Evolutionary conservation across 768 basidiomycete genomes (phyloP), one percentile per base, ranked within the genome.

Genomic region (Mycena capillaripes): DNA sequence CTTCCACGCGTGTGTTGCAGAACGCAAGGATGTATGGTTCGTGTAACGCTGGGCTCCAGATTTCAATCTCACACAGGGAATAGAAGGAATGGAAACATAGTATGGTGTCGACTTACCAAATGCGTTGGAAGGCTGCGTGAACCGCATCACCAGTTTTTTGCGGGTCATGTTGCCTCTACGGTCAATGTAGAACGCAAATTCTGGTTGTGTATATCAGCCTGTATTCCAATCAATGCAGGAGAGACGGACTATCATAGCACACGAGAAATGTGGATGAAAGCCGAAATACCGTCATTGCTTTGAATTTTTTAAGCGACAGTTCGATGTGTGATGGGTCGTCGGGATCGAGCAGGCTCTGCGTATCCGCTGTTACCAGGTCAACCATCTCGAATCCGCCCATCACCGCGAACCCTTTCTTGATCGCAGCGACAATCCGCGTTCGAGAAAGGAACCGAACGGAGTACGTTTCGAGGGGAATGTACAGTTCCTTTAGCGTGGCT

Each of bases 181-280:
- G 82, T 94, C 92, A 76, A 95, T 91, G 78, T 93, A 94, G 80
- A 95, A 94, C 0, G 92, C 94, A 74, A 93, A 93, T 79, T 95
- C 93, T 93, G 72, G 29, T 21, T 48, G 42, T 63, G 29, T 66
- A 3, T 29, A 32, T 38, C 38, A 48, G 17, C 23, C 0, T 1
- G 40, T 52, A 27, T 38, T 14, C 25, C 7, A 10, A 10, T 25
- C n/a, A 25, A 12, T 16, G 21, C 12, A n/a, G 23, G 21, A 29
- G 21, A 14, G 17, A 73, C 88, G 78, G 66, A 93, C 93, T 91
- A 76, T 94, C 92, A 79, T 94, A 95, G 78, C 95, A 95, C 29
- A 95, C 79, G 44, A 95, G 78, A 80, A 95, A 94, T 75, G 94
- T 91, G 60, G 89, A 90, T 68, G 91, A 92, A 36, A 93, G 89